Percentiles rank a stretch among this genome's conserved stretches.
phyloP scores from a whole-genome alignment of 208 protist genomes.

The Leptomonas pyrrhocoris region DNA sequence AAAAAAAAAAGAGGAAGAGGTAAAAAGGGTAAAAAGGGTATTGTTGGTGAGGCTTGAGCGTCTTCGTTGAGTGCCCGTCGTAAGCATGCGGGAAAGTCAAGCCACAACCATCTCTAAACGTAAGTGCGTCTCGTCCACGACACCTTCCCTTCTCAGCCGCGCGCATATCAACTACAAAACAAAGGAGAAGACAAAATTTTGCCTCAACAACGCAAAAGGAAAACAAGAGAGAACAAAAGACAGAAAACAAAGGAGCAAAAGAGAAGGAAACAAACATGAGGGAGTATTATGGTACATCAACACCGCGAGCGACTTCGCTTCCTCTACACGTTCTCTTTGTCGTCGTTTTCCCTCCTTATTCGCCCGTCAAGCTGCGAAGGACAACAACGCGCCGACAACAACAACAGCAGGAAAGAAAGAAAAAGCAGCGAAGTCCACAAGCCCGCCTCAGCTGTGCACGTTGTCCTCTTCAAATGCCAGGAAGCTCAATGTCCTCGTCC shows the following conservation, averaged over 20 bases:
- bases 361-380: too few relatives aligned
- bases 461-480: constrained; percentile 48
- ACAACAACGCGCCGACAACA: too few relatives aligned
- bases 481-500: constrained; percentile 82
- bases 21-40: not conserved
- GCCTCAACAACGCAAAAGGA: constrained; percentile 3
- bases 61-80: too few relatives aligned
- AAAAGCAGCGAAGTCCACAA: not conserved
- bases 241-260: not conserved
- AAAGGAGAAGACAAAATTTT: too few relatives aligned
- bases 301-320: not conserved
- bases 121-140: too few relatives aligned
- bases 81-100: too few relatives aligned
- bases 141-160: too few relatives aligned
- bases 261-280: not conserved
- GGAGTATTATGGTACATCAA: constrained; percentile 12
- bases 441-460: not conserved
- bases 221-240: not conserved
- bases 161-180: too few relatives aligned
- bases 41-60: too few relatives aligned
- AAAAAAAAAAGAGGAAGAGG: constrained; percentile 23
- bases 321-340: not conserved
- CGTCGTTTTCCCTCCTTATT: not conserved
- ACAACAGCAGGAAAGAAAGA: not conserved
- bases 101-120: too few relatives aligned